Conservation (phyloP, 2,329 filamentous ascomycete genomes). For the Juglanconis oblonga region DNA sequence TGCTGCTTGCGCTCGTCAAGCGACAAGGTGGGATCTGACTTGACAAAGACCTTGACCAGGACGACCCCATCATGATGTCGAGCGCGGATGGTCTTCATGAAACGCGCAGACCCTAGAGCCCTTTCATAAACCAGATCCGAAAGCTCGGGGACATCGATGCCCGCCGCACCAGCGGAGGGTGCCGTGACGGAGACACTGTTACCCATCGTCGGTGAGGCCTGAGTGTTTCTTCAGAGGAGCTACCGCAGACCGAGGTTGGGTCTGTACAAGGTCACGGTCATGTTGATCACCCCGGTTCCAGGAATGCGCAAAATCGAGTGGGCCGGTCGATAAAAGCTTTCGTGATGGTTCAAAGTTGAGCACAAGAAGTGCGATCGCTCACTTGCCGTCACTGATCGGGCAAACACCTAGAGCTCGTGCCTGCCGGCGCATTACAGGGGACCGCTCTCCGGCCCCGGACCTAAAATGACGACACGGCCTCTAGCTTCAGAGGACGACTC, state of each 20-base stretch:
- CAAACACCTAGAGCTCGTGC: background rate
- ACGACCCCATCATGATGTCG: slow-evolving; percentile 87
- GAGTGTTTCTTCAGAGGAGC: slow-evolving; percentile 3
- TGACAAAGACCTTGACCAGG: slow-evolving; percentile 91
- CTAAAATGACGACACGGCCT: background rate
- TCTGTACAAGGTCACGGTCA: background rate
- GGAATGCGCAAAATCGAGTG: background rate
- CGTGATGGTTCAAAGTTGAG: background rate
- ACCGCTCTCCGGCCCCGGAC: background rate
- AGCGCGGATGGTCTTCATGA: slow-evolving; percentile 95
- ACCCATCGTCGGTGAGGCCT: slow-evolving; percentile 63
- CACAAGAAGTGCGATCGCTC: background rate
- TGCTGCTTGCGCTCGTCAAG: slow-evolving; percentile 75
- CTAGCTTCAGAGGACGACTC: too few species aligned
- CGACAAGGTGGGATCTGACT: slow-evolving; percentile 80
- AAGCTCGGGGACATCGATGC: slow-evolving; percentile 91
- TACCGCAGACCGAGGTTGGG: slow-evolving; percentile 12
- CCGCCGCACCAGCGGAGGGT: slow-evolving; percentile 84
- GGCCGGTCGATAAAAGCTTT: background rate
- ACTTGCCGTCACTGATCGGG: background rate
- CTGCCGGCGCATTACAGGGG: background rate
- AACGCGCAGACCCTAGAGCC: slow-evolving; percentile 84
- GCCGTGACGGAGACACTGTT: slow-evolving; percentile 95
- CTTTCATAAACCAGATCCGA: slow-evolving; percentile 89
- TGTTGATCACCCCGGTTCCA: slow-evolving; percentile 2